Evolutionary conservation across 805 yeast genomes (phyloP).

Genomic region (Nakazawaea holstii): DNA sequence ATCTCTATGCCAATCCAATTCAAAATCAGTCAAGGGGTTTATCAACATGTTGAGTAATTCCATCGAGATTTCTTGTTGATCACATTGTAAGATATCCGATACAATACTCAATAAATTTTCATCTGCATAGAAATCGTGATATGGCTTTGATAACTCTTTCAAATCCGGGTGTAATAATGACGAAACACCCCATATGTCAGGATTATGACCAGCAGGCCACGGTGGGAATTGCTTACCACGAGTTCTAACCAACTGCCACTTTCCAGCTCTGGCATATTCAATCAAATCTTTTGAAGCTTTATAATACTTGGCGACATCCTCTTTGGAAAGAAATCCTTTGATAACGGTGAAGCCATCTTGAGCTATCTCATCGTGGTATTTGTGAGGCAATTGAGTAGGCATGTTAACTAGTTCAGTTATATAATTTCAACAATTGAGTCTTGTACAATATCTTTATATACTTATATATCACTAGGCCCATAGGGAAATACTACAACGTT

Average conservation of each 20-base stretch:
- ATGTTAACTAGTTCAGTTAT: background rate
- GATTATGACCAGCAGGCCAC: constrained; percentile 46
- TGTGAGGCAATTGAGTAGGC: constrained; percentile 11
- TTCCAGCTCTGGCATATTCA: constrained; percentile 37
- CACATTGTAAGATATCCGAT: constrained; percentile 37
- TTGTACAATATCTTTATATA: background rate
- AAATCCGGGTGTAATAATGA: constrained; percentile 43
- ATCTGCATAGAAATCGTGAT: constrained; percentile 35
- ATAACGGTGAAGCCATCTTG: constrained; percentile 31
- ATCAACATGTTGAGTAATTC: constrained; percentile 48
- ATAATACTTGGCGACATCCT: constrained; percentile 31
- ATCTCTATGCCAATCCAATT: constrained; percentile 50
- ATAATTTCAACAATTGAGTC: background rate
- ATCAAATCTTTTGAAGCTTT: constrained; percentile 33
- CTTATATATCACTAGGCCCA: too few relatives aligned
- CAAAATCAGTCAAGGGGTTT: constrained; percentile 47
- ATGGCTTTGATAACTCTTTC: constrained; percentile 28
- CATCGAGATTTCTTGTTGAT: constrained; percentile 32
- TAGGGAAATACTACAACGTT: background rate
- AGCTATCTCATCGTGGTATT: constrained; percentile 25
- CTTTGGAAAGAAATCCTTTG: constrained; percentile 32
- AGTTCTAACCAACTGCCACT: constrained; percentile 44
- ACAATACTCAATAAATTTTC: constrained; percentile 34
- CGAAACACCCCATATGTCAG: constrained; percentile 49
- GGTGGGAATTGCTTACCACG: constrained; percentile 52